phyloP scores from a whole-genome alignment of 2,329 filamentous ascomycete genomes.

The Bipolaris cookei region DNA sequence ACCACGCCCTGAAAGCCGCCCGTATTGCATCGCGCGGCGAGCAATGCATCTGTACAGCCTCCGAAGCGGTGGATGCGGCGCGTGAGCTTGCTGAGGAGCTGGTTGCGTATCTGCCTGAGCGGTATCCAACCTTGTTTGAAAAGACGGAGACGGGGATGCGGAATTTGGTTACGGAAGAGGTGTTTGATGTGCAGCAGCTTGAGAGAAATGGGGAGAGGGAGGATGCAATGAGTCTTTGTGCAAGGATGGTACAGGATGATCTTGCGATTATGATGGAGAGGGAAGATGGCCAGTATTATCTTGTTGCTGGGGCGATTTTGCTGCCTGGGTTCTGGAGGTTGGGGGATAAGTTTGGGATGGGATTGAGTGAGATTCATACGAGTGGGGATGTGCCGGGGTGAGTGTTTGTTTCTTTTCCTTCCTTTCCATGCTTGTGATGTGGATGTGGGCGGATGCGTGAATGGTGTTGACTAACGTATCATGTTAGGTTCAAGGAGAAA shows the following conservation, averaged over 20 bases:
- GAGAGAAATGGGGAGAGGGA: conserved; percentile 64
- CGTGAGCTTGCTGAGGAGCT: conserved; percentile 79
- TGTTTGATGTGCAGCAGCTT: conserved; percentile 69
- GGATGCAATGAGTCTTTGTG: conserved; percentile 78
- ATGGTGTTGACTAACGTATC: background rate
- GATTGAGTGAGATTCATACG: conserved; percentile 78
- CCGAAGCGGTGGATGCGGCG: conserved; percentile 73
- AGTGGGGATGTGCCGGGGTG: conserved; percentile 73
- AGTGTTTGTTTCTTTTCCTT: background rate
- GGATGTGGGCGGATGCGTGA: background rate
- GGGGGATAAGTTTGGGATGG: conserved; percentile 81
- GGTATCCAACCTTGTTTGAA: conserved; percentile 78
- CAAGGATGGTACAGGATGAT: conserved; percentile 79
- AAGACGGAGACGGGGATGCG: conserved; percentile 57
- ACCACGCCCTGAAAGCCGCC: conserved; percentile 71
- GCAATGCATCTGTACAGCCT: conserved; percentile 72
- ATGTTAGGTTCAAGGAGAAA: conserved; percentile 64
- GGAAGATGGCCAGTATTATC: conserved; percentile 78
- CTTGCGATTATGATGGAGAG: conserved; percentile 82
- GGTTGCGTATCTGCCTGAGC: conserved; percentile 70
- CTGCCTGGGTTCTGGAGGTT: conserved; percentile 85
- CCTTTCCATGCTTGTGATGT: background rate
- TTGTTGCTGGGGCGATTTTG: conserved; percentile 76
- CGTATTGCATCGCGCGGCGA: conserved; percentile 70
- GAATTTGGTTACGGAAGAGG: conserved; percentile 74